A percentile compares a stretch with the other conserved stretches of the same genome.
Conservation (phyloP, 495 filamentous ascomycete species). For the Thermothielavioides terrestris region DNA sequence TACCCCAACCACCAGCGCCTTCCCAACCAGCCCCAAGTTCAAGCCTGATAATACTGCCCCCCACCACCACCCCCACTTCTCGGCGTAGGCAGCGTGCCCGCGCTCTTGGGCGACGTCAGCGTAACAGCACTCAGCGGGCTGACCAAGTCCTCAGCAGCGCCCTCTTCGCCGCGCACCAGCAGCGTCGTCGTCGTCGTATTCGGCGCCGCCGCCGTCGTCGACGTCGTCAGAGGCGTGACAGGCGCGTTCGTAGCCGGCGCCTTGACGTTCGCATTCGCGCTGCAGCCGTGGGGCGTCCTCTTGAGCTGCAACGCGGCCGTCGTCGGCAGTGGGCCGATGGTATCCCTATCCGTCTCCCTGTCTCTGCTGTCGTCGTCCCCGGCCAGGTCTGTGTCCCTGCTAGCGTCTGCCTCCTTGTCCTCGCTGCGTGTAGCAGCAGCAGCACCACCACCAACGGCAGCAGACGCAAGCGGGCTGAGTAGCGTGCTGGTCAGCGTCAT, state of each 20-base stretch:
- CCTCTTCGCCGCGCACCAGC: neutral
- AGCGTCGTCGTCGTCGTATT: neutral
- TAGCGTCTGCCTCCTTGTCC: too few species aligned
- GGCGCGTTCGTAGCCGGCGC: neutral
- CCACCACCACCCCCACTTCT: neutral
- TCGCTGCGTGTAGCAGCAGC: neutral
- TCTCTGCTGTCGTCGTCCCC: neutral
- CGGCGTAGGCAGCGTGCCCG: too few species aligned
- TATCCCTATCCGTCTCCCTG: neutral
- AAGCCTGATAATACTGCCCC: neutral
- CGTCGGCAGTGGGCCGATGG: neutral
- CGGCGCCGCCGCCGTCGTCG: neutral
- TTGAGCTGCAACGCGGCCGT: neutral
- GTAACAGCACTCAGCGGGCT: conserved; percentile 16
- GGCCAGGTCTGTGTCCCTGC: neutral
- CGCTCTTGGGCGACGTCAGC: too few species aligned
- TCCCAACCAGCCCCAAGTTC: neutral
- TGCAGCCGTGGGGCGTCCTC: too few species aligned
- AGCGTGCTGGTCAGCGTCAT: neutral
- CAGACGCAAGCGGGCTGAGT: too few species aligned
- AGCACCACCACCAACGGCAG: neutral
- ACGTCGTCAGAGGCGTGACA: neutral
- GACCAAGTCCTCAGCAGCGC: conserved; percentile 18
- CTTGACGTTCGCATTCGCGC: neutral
- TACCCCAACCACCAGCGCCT: neutral